Evolutionary conservation across 345 rosid genomes (phyloP).

Genomic region (Physaria fendleri): DNA sequence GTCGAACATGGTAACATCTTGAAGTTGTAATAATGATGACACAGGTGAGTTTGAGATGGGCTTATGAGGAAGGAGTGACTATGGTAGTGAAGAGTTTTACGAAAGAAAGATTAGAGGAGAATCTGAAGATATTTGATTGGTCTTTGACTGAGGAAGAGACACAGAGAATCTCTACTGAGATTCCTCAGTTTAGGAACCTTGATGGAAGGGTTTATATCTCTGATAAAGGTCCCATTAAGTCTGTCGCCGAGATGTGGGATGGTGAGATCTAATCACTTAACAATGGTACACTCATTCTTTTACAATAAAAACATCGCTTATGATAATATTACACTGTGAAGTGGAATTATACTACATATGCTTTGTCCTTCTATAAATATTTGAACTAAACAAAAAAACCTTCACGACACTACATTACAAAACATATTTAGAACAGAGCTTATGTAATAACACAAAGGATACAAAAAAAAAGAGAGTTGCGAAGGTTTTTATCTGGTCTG

Average conservation of each 20-base stretch:
- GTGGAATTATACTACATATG: slow-evolving; percentile 11
- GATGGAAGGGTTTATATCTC: slow-evolving; percentile 19
- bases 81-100: slow-evolving; percentile 56
- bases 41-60: slow-evolving; percentile 67
- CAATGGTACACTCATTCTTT: no score
- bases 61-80: slow-evolving; percentile 42
- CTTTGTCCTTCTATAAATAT: slow-evolving; percentile 12
- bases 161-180: slow-evolving; percentile 30
- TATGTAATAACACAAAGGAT: not conserved
- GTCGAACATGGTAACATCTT: no score
- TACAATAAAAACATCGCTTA: no score
- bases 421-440: not conserved
- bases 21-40: not conserved
- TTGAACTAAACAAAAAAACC: not conserved
- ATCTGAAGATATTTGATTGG: slow-evolving; percentile 56
- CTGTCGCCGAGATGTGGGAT: slow-evolving; percentile 30
- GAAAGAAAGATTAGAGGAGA: slow-evolving; percentile 48
- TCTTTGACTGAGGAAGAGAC: slow-evolving; percentile 40
- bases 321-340: no score
- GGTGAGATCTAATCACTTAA: slow-evolving; percentile 27
- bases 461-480: not conserved
- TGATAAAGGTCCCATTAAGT: slow-evolving; percentile 23
- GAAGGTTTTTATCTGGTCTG: slow-evolving; percentile 29
- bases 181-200: slow-evolving; percentile 40
- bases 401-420: not conserved